A percentile compares a stretch with the other conserved stretches of the same genome.
These are phyloP conservation scores for Hypoxylon crocopeplum DNA, from an alignment of 495 filamentous ascomycete species.

Conservation along the genomic window DNA sequence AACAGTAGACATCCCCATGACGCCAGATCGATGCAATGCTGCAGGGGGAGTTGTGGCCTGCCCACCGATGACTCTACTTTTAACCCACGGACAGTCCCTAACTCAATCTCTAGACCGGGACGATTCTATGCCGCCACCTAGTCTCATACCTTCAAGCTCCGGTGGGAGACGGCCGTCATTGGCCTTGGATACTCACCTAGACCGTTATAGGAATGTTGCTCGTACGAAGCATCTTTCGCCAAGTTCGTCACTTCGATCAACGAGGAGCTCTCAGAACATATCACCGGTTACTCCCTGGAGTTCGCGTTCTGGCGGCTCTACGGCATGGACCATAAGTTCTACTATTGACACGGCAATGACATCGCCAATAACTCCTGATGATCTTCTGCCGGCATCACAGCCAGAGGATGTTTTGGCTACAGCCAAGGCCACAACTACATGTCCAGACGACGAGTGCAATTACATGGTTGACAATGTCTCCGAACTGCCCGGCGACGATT, in stretches of 20 bases:
- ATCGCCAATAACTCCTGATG: slow-evolving; percentile 38
- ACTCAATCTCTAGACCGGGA: slow-evolving; percentile 2
- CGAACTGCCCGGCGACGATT: slow-evolving; percentile 46
- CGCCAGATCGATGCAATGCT: slow-evolving; percentile 6
- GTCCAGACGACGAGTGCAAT: slow-evolving; percentile 29
- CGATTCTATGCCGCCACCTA: slow-evolving; percentile 14
- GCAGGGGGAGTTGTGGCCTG: neutral
- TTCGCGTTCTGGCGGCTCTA: slow-evolving; percentile 24
- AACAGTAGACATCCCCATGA: slow-evolving; percentile 4
- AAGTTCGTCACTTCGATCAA: slow-evolving; percentile 35
- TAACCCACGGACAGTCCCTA: slow-evolving; percentile 1
- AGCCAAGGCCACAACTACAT: slow-evolving; percentile 13
- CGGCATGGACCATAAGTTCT: slow-evolving; percentile 29
- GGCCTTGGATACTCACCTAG: slow-evolving; percentile 39
- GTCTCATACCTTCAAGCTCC: slow-evolving; percentile 1
- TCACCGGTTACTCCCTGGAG: slow-evolving; percentile 43
- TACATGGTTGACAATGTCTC: slow-evolving; percentile 38
- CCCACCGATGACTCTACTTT: slow-evolving; percentile 3
- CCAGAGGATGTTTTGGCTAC: slow-evolving; percentile 5
- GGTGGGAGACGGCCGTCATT: slow-evolving; percentile 35
- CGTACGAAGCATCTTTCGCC: slow-evolving; percentile 34
- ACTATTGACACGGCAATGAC: slow-evolving; percentile 32
- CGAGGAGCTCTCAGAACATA: slow-evolving; percentile 31
- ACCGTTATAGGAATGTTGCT: slow-evolving; percentile 32
- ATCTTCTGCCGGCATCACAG: slow-evolving; percentile 7